Evolutionary conservation across 2,329 filamentous ascomycete genomes (phyloP), one percentile per base, ranked within the genome.

Genomic region (Penicillium sp.): DNA sequence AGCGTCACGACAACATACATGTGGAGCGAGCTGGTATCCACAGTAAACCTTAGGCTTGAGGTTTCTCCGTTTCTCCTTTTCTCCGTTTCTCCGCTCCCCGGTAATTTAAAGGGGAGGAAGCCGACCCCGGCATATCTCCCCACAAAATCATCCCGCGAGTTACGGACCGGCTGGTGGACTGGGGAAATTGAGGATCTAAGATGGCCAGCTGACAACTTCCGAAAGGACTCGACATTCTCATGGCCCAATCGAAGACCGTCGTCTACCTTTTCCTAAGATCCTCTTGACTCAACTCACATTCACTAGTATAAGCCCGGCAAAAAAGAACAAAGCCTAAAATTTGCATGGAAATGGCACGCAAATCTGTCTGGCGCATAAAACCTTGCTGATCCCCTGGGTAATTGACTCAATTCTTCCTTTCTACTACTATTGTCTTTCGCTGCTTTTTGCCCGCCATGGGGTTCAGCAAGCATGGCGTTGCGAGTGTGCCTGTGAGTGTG

Each of bases 111-210:
- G 47, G 43, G 43, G 40, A 47, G 35, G 45, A 46, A 40, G 27
- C 47, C 43, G 23, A 29, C 15, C 25, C 43, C 43, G 15, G 26
- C 53, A 51, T 27, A 41, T 31, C 29, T 49, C 55, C 40, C 55
- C 55, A 54, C 55, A 55, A 20, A 50, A 12, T 55, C 43, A 44
- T 55, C 48, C 53, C 48, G 35, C 48, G 47, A 41, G 37, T 29
- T 44, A 14, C 9, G 25, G 14, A n/a, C 9, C 11, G 42, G 23
- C 23, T 14, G n/a, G 22, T 33, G 35, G 33, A 23, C n/a, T 44
- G 23, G 50, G n/a, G 43, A 25, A 18, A 31, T 27, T 22, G 41
- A 44, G 41, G 18, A 8, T 25, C 8, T 5, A 9, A 29, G 23
- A 29, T 29, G 25, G 20, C 26, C 25, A 45, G 27, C n/a, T 45